Percentiles rank a stretch among this genome's conserved stretches.
phyloP scores from a whole-genome alignment of 2,329 filamentous ascomycete species.

The Fusarium sp. region DNA sequence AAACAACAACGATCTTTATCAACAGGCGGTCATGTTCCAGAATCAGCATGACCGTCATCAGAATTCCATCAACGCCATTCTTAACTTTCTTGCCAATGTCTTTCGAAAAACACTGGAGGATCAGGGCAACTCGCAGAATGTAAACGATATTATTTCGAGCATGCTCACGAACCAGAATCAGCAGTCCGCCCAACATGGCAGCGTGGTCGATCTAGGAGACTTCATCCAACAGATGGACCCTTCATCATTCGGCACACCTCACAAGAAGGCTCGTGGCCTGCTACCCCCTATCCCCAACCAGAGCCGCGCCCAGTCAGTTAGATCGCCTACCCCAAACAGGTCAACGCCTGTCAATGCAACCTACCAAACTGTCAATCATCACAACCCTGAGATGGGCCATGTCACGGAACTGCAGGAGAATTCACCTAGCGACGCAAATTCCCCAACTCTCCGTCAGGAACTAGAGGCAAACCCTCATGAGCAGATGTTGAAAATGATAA shows the following conservation, averaged over 20 bases:
- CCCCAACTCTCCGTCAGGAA: constrained; percentile 63
- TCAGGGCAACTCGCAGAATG: constrained; percentile 76
- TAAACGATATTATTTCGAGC: constrained; percentile 84
- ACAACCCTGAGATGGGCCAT: constrained; percentile 60
- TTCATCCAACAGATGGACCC: constrained; percentile 60
- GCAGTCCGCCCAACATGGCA: constrained; percentile 59
- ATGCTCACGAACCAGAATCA: constrained; percentile 69
- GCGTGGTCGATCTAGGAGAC: constrained; percentile 69
- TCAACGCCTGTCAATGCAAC: constrained; percentile 25
- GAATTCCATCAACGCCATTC: constrained; percentile 97
- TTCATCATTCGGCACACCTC: constrained; percentile 51
- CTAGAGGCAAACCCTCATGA: constrained; percentile 67
- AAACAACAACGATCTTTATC: constrained; percentile 88
- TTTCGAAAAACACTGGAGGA: constrained; percentile 94
- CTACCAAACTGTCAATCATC: constrained; percentile 41
- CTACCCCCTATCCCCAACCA: constrained; percentile 62
- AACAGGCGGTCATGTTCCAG: constrained; percentile 89
- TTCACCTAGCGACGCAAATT: constrained; percentile 56
- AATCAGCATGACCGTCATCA: constrained; percentile 95
- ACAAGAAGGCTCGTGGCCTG: constrained; percentile 64
- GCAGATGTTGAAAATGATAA: constrained; percentile 72
- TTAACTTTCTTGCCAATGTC: constrained; percentile 95
- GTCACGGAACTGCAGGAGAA: constrained; percentile 70
- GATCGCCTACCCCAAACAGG: constrained; percentile 27
- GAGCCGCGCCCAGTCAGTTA: constrained; percentile 41